Evolutionary conservation across 2,329 filamentous ascomycete species (phyloP), one percentile per base, ranked within the genome.

Genomic region (Penicillium sp.): DNA sequence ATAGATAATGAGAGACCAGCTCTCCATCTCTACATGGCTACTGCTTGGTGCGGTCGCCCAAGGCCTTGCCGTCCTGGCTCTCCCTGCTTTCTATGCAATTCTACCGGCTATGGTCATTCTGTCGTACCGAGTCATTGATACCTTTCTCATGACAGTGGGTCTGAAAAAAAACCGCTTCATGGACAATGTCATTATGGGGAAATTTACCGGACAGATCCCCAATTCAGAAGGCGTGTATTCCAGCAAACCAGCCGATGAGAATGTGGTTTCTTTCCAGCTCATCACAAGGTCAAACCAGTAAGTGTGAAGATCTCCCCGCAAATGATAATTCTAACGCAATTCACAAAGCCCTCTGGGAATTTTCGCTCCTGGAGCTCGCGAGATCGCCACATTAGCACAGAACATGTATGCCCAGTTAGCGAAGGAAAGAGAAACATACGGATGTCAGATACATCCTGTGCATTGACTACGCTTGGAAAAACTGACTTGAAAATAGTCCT

Each of bases 221-320:
- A 65, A 75, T 56, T 57, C 63, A 1, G 53, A 67, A 3, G 74
- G 75, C 16, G 59, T 46, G 6, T 63, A 69, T 73, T 24, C 80
- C 75, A 2, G 73, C 68, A 10, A 81, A 73, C 27, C 79, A 76
- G 41, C 78, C 73, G 19, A 76, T 65, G 50, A 81, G 69, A 24
- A 81, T 74, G 59, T 82, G 73, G 57, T 80, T 70, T 1, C 79
- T 74, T 65, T 76, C 69, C 47, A 61, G 55, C 56, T 66, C 29
- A 52, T 63, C 33, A 65, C 70, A 11, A 69, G 69, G 41, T 60
- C 49, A 14, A 74, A 75, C 48, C 73, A 75, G 48, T 50, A 35
- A 24, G 21, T 29, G 8, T n/a, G 3, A 7, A 3, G 31, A 0
- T 4, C 16, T 5, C 3, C 21, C 11, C 27, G 1, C 1, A n/a